Base-by-base conservation (phyloP, 2,329 filamentous ascomycete species). In the Zelopaecilomyces penicillatus region DNA sequence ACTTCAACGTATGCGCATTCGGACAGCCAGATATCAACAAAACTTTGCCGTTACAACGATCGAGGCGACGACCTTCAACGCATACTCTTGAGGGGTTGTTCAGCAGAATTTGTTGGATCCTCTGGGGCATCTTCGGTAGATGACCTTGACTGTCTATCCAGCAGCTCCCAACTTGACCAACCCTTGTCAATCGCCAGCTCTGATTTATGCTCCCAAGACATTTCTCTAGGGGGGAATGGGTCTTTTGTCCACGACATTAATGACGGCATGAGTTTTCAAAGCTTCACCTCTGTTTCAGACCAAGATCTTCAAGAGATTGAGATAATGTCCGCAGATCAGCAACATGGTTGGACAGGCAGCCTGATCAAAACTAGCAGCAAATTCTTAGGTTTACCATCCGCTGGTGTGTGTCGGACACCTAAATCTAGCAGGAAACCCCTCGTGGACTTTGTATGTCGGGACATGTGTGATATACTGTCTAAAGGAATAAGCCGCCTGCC, bases 131-230 rank as follows among this genome's bases (percentile, higher is more conserved):
- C 63, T 5, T 65, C 62, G 5, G 50, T 53, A 10, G 64, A 65
- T 41, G 64, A 66, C 41, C 57, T 63, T 35, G 64, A 66, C 44
- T 63, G 65, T 43, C 55, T 65, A 35, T 60, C 63, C 40, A 57
- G 50, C 50, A 64, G 58, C 52, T 62, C 62, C 6, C 59, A 60
- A 42, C 46, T 56, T 19, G 61, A 51, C 8, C 53, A 52, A 30
- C 42, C 47, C 30, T 47, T 55, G 32, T 56, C 56, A 11, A 51
- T 54, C 10, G 43, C 49, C 40, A 56, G 49, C 47, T 55, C 62
- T 33, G 62, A 64, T 26, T 49, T 64, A 32, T 57, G 64, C 42
- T 55, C 60, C 8, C 53, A 53, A 29, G 50, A 55, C 28, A 52
- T 65, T 37, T 48, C 55, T 36, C 49, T 62, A 31, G 45, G 43